A percentile compares a stretch with the other conserved stretches of the same genome.
These are phyloP conservation scores for Sporisorium reilianum DNA, from an alignment of 1,284 basidiomycete species.

Conservation along the genomic window DNA sequence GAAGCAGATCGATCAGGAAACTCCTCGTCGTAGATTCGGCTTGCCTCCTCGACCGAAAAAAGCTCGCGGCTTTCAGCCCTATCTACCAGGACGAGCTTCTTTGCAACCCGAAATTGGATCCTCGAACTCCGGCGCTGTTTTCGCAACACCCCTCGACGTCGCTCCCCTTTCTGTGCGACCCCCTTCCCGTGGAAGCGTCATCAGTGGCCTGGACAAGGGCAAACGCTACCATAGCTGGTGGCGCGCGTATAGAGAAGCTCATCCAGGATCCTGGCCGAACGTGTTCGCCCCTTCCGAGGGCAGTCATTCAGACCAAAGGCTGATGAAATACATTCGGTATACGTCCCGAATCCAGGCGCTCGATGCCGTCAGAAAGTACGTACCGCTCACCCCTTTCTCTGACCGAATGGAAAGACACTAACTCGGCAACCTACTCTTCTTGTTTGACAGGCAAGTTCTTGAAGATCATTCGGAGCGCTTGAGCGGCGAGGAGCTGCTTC, in stretches of 20 bases:
- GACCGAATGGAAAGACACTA: too few relatives aligned
- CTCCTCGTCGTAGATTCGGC: too few relatives aligned
- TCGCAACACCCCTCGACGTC: background rate
- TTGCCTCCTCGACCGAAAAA: too few relatives aligned
- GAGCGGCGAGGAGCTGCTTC: background rate
- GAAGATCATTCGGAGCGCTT: background rate
- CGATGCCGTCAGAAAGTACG: background rate
- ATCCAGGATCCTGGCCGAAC: background rate
- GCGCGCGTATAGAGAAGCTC: background rate
- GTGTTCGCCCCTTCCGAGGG: background rate
- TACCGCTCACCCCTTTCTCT: too few relatives aligned
- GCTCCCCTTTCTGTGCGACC: background rate
- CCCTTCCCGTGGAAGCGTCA: background rate
- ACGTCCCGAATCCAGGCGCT: background rate
- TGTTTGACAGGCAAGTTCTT: background rate
- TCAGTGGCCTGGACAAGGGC: background rate
- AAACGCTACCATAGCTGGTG: background rate
- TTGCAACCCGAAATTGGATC: background rate
- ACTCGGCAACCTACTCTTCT: too few relatives aligned
- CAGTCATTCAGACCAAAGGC: background rate
- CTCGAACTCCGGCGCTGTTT: background rate
- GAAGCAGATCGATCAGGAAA: too few relatives aligned
- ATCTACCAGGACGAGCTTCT: background rate
- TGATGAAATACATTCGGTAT: background rate
- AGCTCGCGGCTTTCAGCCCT: background rate